phyloP scores from a whole-genome alignment of 371 early-diverging fungal genomes.

The Mortierella sp. region DNA sequence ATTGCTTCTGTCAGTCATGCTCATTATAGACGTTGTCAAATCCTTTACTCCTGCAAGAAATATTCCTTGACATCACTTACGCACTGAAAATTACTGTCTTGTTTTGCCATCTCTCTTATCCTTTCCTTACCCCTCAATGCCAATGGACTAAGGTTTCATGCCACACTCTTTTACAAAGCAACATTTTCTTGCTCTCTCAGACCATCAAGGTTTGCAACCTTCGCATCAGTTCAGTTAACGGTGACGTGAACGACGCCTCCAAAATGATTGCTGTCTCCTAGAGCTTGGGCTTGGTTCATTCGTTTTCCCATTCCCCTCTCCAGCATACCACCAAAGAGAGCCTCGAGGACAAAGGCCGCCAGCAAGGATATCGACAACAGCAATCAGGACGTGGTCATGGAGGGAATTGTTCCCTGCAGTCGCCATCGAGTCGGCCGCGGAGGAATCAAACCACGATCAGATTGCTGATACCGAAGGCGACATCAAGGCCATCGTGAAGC shows the following conservation, averaged over 20 bases:
- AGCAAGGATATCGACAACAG: conserved; percentile 16
- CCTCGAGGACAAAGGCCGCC: conserved; percentile 28
- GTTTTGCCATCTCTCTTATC: too few species aligned
- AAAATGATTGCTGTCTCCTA: neutral
- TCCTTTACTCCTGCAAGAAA: too few species aligned
- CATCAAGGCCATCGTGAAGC: conserved; percentile 53
- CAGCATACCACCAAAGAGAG: conserved; percentile 55
- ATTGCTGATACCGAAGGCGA: neutral
- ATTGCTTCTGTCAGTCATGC: too few species aligned
- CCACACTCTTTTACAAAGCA: too few species aligned
- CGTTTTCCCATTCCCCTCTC: too few species aligned
- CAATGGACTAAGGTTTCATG: too few species aligned
- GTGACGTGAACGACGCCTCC: neutral
- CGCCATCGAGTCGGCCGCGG: conserved; percentile 18
- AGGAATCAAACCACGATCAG: conserved; percentile 13
- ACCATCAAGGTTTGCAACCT: neutral
- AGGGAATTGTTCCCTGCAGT: conserved; percentile 19
- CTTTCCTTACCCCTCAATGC: too few species aligned
- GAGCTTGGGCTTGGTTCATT: too few species aligned
- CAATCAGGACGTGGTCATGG: conserved; percentile 50
- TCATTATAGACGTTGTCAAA: too few species aligned
- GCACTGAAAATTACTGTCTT: too few species aligned
- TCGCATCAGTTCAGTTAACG: neutral
- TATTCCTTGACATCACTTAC: too few species aligned
- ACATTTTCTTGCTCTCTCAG: neutral